phyloP scores from a whole-genome alignment of 345 rosid genomes.

The Salix arbutifolia region DNA sequence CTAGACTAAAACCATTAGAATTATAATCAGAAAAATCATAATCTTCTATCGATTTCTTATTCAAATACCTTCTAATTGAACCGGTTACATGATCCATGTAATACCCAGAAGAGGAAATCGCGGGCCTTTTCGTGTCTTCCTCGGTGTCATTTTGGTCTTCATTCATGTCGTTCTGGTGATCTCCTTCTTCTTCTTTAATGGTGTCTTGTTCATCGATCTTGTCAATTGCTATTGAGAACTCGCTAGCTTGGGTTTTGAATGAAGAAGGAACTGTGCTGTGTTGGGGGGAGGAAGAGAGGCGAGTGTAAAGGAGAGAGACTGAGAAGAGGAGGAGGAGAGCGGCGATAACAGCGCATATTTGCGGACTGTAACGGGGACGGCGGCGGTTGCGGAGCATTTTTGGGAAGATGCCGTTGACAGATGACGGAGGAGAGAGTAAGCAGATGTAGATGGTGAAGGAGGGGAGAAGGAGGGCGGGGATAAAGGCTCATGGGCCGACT shows the following conservation, averaged over 20 bases:
- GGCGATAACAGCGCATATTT: conserved; percentile 60
- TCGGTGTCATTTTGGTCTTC: conserved; percentile 28
- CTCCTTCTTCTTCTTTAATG: conserved; percentile 26
- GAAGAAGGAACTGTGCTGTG: background rate
- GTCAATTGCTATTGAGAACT: conserved; percentile 22
- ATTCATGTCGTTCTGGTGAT: conserved; percentile 21
- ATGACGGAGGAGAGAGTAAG: background rate
- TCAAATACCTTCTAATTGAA: conserved; percentile 50
- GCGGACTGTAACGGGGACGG: conserved; percentile 72
- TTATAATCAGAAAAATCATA: conserved; percentile 17
- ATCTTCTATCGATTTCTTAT: conserved; percentile 70
- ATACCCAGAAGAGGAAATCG: conserved; percentile 46
- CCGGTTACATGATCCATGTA: conserved; percentile 72
- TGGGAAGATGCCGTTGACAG: background rate
- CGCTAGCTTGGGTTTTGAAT: conserved; percentile 8
- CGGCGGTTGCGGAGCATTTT: conserved; percentile 59
- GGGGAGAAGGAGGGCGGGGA: too few relatives aligned
- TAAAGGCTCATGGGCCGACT: too few relatives aligned
- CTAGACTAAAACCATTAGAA: conserved; percentile 16
- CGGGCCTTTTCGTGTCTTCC: conserved; percentile 17
- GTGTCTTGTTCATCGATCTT: conserved; percentile 80
- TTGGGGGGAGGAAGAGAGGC: conserved; percentile 60
- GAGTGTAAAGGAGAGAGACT: conserved; percentile 77
- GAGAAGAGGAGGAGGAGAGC: conserved; percentile 80
- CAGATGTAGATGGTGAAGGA: too few relatives aligned